Conservation (phyloP, 1,284 basidiomycete species). For the Cronartium quercuum region DNA sequence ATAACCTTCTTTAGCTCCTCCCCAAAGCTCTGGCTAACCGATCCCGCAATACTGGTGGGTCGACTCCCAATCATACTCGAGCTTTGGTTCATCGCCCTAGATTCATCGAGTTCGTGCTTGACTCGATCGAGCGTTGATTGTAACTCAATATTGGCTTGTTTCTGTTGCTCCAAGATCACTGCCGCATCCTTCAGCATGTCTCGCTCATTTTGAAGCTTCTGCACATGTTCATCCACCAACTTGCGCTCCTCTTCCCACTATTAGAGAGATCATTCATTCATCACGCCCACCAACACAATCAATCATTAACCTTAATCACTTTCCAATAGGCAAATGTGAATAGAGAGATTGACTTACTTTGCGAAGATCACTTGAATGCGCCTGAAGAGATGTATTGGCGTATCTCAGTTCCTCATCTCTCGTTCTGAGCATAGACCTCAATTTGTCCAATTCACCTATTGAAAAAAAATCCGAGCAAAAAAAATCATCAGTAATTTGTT, state of each 20-base stretch:
- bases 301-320: neutral
- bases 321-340: neutral
- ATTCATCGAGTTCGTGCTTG: slow-evolving; percentile 32
- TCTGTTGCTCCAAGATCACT: slow-evolving; percentile 26
- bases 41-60: slow-evolving; percentile 15
- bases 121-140: slow-evolving; percentile 27
- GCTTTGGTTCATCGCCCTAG: neutral
- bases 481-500: neutral
- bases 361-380: slow-evolving; percentile 4
- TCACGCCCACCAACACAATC: neutral
- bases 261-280: neutral
- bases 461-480: no score
- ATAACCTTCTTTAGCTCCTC: slow-evolving; percentile 14
- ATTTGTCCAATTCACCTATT: slow-evolving; percentile 32
- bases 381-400: neutral
- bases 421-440: slow-evolving; percentile 1
- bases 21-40: slow-evolving; percentile 13
- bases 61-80: slow-evolving; percentile 5
- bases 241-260: slow-evolving; percentile 16
- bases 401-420: slow-evolving; percentile 32
- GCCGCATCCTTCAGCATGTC: slow-evolving; percentile 8
- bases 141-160: slow-evolving; percentile 26
- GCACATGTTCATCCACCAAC: slow-evolving; percentile 12
- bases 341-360: slow-evolving; percentile 11
- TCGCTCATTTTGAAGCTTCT: slow-evolving; percentile 8